Base-by-base conservation (phyloP, 2,329 filamentous ascomycete species). In the Metarhizium robertsii region DNA sequence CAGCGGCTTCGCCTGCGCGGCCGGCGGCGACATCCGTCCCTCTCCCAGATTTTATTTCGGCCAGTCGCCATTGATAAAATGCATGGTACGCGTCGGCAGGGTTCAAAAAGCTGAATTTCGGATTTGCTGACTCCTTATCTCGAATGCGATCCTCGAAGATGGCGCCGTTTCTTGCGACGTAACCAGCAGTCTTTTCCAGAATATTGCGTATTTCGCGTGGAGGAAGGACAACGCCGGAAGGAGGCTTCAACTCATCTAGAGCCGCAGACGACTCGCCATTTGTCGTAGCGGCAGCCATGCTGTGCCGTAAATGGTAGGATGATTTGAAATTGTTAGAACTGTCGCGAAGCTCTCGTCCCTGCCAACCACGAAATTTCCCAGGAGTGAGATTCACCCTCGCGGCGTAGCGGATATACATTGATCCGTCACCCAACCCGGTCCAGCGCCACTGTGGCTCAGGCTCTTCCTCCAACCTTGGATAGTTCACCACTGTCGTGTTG, bases 111-210 rank as follows among this genome's bases (percentile, higher is more conserved):
- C 87, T 90, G 70, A 97, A 94, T 67, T 95, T 95, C n/a, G 89
- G 83, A 66, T 95, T 94, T 61, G 79, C 79, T 64, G 83, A 81
- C 69, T 95, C 87, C 72, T 94, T 95, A 61, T 92, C 85, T 65
- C 89, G 86, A 62, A 99, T 87, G 62, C 87, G 85, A 64, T 92
- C 87, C 73, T 95, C 88, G 66, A 95, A 91, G 7, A 83, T 76
- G 46, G 78, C 68, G 25, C 83, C 83, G 63, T 85, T 85, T 60
- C 83, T 75, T 61, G 86, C 85, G 57, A 96, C 89, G 69, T 95
- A 97, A 50, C 91, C 91, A 53, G 94, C 92, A 13, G 92, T 96
- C 75, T 95, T 97, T 71, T 96, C 92, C 66, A 99, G 85, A 62
- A 92, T 72, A 69, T 78, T 76, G 77, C 91, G 86, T 66, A 96